These are phyloP conservation scores for Quercus glauca DNA, from an alignment of 306 rosid genomes.

Conservation along the genomic window DNA sequence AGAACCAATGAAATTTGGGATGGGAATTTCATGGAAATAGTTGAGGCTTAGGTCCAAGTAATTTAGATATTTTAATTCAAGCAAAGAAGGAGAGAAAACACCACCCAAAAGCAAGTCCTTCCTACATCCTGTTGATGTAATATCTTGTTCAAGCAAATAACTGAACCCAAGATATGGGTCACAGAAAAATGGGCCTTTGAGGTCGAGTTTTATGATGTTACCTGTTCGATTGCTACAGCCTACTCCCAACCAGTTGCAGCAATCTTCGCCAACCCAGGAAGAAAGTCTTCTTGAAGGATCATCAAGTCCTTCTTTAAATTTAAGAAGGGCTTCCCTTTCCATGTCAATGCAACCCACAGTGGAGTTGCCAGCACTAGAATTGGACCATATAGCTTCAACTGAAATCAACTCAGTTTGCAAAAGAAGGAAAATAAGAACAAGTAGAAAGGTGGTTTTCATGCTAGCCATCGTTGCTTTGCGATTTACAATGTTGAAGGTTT, in stretches of 20 bases:
- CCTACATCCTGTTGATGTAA: too few species aligned
- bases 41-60: conserved; percentile 19
- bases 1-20: too few species aligned
- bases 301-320: conserved; percentile 8
- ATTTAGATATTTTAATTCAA: conserved; percentile 2
- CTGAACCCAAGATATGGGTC: neutral
- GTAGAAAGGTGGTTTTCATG: neutral
- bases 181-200: neutral
- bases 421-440: neutral
- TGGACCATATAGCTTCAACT: neutral
- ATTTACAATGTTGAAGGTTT: too few species aligned
- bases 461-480: neutral
- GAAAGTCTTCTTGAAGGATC: conserved; percentile 19
- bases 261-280: conserved; percentile 26
- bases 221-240: conserved; percentile 10
- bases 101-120: neutral
- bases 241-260: conserved; percentile 27
- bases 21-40: neutral
- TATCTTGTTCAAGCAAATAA: too few species aligned
- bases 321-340: neutral
- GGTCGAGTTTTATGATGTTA: conserved; percentile 14
- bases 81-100: conserved; percentile 19
- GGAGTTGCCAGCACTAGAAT: too few species aligned
- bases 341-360: too few species aligned
- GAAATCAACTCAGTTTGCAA: neutral